phyloP scores from a whole-genome alignment of 768 basidiomycete genomes.

The Lyophyllum atratum region DNA sequence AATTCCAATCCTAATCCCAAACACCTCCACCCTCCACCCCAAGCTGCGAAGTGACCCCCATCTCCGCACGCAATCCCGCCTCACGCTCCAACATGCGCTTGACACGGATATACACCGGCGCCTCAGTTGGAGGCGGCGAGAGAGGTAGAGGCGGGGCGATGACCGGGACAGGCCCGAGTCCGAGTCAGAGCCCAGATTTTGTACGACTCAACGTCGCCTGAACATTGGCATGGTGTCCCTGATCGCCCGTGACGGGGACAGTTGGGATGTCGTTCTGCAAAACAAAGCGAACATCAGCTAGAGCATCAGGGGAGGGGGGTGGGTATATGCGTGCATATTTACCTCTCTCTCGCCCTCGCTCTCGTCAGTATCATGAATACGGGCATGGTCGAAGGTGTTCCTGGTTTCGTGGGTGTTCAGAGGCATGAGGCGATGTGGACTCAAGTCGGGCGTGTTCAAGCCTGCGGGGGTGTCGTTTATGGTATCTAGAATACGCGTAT shows the following conservation, averaged over 20 bases:
- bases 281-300: not conserved
- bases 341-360: not conserved
- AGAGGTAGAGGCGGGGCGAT: conserved; percentile 53
- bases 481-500: not conserved
- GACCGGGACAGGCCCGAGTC: conserved; percentile 40
- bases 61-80: conserved; percentile 17
- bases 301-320: not conserved
- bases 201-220: too few species aligned
- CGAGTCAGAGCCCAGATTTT: too few species aligned
- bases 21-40: conserved; percentile 6
- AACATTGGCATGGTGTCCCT: not conserved
- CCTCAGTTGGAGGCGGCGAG: conserved; percentile 36
- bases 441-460: not conserved
- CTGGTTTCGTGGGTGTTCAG: not conserved
- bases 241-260: conserved; percentile 3
- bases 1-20: too few species aligned
- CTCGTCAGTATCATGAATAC: conserved; percentile 13
- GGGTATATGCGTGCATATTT: not conserved
- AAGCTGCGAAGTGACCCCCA: conserved; percentile 22
- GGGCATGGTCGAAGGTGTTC: too few species aligned
- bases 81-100: conserved; percentile 44
- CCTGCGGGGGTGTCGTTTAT: not conserved
- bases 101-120: conserved; percentile 46
- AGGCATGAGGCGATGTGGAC: not conserved
- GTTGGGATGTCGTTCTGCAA: not conserved